Evolutionary conservation across 768 basidiomycete genomes (phyloP), one percentile per base, ranked within the genome.

Genomic region (Pisolithus marmoratus): DNA sequence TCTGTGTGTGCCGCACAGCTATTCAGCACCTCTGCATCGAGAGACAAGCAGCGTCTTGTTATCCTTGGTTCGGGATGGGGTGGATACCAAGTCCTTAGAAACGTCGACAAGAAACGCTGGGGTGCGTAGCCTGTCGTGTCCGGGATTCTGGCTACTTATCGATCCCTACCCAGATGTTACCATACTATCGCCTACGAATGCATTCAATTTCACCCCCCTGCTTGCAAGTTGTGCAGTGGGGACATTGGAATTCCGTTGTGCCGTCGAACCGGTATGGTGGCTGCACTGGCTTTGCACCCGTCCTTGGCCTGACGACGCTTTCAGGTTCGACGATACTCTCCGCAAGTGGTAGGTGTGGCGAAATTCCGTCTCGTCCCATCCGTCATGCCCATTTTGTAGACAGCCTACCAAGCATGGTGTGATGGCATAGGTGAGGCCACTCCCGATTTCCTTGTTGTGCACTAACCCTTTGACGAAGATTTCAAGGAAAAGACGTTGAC

Each of bases 1-100:
- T 61, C 20, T 56, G 50, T 38, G 34, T 45, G n/a, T 46, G 43
- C 51, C 14, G 48, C 48, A 27, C 73, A 76, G 23, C 54, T 56
- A 49, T 77, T 79, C 51, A 70, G 67, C 49, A 72, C 71, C 17
- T 74, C 76, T 4, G 45, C 60, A 8, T 52, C 66, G 1, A 52
- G 59, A 36, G 54, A 52, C 20, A 71, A 74, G 51, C 72, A 72
- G 46, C 67, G 71, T 31, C 76, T 88, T 34, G 79, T 87, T 19
- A 82, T 89, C 54, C 70, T 88, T 7, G 87, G 86, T 8, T 87
- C 85, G 9, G 87, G 87, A 22, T 89, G 86, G 87, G 86, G 84
- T 51, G 87, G 87, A 0, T 88, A 88, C 58, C 82, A 83, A 53
- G 70, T 89, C 14, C 72, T 88, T 22, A 71, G 81, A 36, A 75